Evolutionary conservation across 306 rosid genomes (phyloP), one percentile per base, ranked within the genome.

Genomic region (Arachis stenosperma): DNA sequence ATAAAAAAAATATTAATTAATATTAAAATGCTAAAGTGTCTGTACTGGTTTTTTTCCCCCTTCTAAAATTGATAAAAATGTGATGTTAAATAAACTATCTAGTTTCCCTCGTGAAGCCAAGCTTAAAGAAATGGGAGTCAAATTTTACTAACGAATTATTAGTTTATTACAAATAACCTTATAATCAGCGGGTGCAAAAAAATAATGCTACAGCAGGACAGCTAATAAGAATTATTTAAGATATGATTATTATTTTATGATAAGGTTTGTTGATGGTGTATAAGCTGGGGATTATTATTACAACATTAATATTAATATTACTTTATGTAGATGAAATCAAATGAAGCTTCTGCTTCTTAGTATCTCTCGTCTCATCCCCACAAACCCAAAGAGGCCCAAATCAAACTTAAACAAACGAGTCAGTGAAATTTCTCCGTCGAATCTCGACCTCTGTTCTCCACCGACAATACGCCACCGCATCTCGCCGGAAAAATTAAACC

Each of bases 401-500:
- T 12, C 55, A 65, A 44, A 44, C 54, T 12, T 12, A 33, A 33
- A 43, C 12, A 12, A 58, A 52, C 39, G 46, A 41, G 52, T 39
- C 5, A 62, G 40, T 42, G 69, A 60, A 68, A 60, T 41, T 41
- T 15, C 61, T 67, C 67, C 74, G 77, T 67, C 17, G 54, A 33
- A 59, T 44, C 67, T 42, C 54, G 50, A 55, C 37, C 79, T 56
- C 54, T 63, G 64, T 46, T 51, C 52, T 81, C 55, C 27, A 52
- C 57, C 57, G 71, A 74, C 65, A 77, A 75, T 58, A 41, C 54
- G 55, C 58, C 63, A 33, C 51, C 84, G 41, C 54, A 67, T 14
- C 66, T 83, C 71, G 72, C 84, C 77, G 75, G 65, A 13, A 75
- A 69, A 69, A 6, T 0, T 8, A 2, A 61, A 50, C n/a, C 29